Base-by-base conservation (phyloP, 257 asterid species). In the Capsicum chinense region DNA sequence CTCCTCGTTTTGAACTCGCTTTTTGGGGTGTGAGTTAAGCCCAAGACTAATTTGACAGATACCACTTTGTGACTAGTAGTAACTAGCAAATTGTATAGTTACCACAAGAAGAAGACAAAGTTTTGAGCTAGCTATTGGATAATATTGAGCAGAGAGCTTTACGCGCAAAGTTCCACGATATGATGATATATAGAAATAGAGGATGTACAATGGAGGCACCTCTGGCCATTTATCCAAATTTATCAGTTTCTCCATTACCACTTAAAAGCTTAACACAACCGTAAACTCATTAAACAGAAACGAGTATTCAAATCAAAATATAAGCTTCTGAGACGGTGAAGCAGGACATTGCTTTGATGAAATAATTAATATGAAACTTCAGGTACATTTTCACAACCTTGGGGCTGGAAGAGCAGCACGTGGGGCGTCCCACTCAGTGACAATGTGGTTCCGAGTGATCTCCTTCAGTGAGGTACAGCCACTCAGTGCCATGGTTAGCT, bases 401-500 rank as follows among this genome's bases (percentile, higher is more conserved):
- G 98, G 83, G 8, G 93, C 87, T 1, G 91, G 93, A 74, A 91
- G 93, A 47, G 82, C 66, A 47, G 82, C 66, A 56, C 67, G 88
- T 0, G 95, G 93, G 8, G 94, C 88, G 48, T 95, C 99, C 99
- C 99, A 94, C 13, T 91, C 93, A 7, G 99, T 88, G 74, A 56
- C 68, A 60, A 95, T 91, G 93, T 95, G 99, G 83, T 91, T 83
- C 50, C 98, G 94, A 17, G 97, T 95, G 74, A 95, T 95, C 92
- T 94, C 97, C 80, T 90, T 88, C 1, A 95, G 89, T 10, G 93
- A 87, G 81, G 93, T 90, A 71, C 99, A 94, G 0, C 99, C 99
- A 69, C 97, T 93, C 92, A 95, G 86, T 14, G 99, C 98, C 99
- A 95, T 95, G 3, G 97, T 94, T 79, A 95, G 92, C 89, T 95